Base-by-base conservation (phyloP, 2,329 filamentous ascomycete genomes). In the Chaetomiaceae sp. region DNA sequence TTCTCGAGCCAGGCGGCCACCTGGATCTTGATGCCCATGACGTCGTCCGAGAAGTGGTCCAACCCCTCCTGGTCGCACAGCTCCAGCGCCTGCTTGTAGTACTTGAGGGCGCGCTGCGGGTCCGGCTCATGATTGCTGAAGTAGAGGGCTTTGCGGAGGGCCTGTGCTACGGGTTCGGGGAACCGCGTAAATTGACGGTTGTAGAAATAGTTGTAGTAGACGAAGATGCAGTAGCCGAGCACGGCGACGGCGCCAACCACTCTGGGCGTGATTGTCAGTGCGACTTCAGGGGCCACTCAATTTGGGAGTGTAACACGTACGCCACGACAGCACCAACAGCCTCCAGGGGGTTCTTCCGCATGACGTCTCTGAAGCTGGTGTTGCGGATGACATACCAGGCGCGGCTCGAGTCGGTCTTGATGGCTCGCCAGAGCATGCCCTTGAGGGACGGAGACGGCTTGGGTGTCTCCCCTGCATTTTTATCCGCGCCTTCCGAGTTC, bases 11-110 rank as follows among this genome's bases (percentile, higher is more conserved):
- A 83, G 9, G 78, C 77, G 1, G 89, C 83, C 8, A 95, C 76
- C 65, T 91, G 83, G 44, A 97, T 84, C 63, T 90, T 89, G 46
- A 97, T 83, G 8, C 93, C 93, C 59, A 96, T 77, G 30, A 96
- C 85, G 66, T 96, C 91, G 60, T 96, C 87, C 4, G 87, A 91
- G 65, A 91, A 95, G 0, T 88, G 89, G 64, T 97, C 89, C 72
- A 99, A 81, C 0, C 83, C 82, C 44, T 86, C 64, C 62, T 89
- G 83, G 44, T 83, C 73, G 51, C 89, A 89, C 45, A 86, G 77
- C 55, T 83, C 75, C 51, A 97, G 74, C 3, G 91, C 90, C 58
- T 86, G 79, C 61, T 84, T 84, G 67, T 96, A 97, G 67, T 89
- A 89, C 59, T 89, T 86, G 53, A 95, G 74, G 1, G 92, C 91